phyloP scores from a whole-genome alignment of 2,329 filamentous ascomycete genomes.

The Teratosphaeria nubilosa region DNA sequence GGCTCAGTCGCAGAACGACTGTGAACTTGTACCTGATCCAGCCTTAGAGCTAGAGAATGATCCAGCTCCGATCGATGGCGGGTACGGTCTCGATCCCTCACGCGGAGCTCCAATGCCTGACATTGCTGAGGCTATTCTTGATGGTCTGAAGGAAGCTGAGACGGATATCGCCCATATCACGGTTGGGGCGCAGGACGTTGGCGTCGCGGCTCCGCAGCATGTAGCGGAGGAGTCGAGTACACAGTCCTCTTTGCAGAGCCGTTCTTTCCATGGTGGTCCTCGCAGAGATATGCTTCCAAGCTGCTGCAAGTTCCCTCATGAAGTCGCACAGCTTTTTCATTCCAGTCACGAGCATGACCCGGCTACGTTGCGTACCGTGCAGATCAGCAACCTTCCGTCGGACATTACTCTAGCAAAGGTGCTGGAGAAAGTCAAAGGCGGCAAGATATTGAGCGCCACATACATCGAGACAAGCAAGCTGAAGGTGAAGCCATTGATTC shows the following conservation, averaged over 20 bases:
- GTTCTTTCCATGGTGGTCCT: neutral
- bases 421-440: conserved; percentile 12
- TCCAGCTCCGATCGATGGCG: neutral
- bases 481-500: conserved; percentile 9
- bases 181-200: neutral
- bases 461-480: conserved; percentile 11
- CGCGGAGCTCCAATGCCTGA: neutral
- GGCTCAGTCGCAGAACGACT: neutral
- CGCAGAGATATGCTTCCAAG: neutral
- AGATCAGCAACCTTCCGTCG: conserved; percentile 14
- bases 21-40: neutral
- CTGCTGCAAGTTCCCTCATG: conserved; percentile 2
- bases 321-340: neutral
- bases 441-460: conserved; percentile 10
- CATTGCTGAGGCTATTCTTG: neutral
- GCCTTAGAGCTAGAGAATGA: neutral
- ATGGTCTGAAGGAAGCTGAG: neutral
- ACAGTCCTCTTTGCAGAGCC: neutral
- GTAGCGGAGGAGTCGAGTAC: neutral
- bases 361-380: conserved; percentile 9
- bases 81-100: neutral
- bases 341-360: neutral
- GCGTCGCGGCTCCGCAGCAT: neutral
- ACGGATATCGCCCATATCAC: neutral
- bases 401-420: conserved; percentile 11